A percentile compares a stretch with the other conserved stretches of the same genome.
Evolutionary conservation across 2,329 filamentous ascomycete genomes (phyloP).

Genomic region (Hypoxylon sp.): DNA sequence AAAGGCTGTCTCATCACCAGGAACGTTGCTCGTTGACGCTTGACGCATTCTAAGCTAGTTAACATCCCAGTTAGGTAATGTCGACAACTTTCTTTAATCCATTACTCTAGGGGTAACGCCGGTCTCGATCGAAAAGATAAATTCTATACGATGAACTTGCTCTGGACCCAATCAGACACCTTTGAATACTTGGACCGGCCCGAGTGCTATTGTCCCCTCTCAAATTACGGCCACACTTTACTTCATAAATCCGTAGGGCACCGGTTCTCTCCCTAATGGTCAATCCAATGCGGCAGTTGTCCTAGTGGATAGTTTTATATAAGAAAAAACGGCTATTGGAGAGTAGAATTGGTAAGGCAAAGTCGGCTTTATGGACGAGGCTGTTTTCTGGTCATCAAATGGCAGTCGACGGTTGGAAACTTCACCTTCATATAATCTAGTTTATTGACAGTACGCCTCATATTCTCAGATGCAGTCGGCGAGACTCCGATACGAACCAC

Average conservation of each 20-base stretch:
- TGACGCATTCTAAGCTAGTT: neutral
- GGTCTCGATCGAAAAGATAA: neutral
- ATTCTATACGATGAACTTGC: neutral
- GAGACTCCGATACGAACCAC: constrained; percentile 34
- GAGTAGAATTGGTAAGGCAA: constrained; percentile 9
- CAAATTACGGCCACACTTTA: constrained; percentile 2
- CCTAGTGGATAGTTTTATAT: constrained; percentile 30
- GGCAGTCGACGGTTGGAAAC: constrained; percentile 3
- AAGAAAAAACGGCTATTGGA: constrained; percentile 19
- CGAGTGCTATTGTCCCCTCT: constrained; percentile 12
- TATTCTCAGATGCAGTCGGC: constrained; percentile 13
- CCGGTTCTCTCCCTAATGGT: constrained; percentile 7
- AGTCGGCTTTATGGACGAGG: constrained; percentile 12
- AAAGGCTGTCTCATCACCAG: neutral
- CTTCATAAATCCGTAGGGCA: constrained; percentile 10
- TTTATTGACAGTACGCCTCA: constrained; percentile 13
- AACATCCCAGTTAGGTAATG: neutral
- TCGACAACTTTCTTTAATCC: neutral
- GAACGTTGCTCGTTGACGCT: neutral
- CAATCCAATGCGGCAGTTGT: constrained; percentile 32
- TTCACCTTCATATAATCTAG: neutral
- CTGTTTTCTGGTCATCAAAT: constrained; percentile 11
- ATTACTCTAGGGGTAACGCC: neutral
- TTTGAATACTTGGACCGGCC: constrained; percentile 14
- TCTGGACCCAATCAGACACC: constrained; percentile 19